These are phyloP conservation scores for Tricholomella constricta DNA, from an alignment of 768 basidiomycete species.

Conservation along the genomic window DNA sequence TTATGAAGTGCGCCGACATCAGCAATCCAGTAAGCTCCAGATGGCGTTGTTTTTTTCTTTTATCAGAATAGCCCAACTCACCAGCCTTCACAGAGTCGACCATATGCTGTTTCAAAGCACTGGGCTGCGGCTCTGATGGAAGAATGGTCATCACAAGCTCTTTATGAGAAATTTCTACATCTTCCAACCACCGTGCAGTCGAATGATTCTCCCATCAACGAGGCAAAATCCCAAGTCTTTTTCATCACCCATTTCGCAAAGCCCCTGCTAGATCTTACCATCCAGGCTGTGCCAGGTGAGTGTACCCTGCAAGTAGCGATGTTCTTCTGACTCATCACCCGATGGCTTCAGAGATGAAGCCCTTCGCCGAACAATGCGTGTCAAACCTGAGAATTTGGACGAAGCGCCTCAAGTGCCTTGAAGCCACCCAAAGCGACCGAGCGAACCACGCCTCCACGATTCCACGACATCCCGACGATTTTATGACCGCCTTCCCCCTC, in stretches of 20 bases:
- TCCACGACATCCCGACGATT: conserved; percentile 54
- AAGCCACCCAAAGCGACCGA: conserved; percentile 28
- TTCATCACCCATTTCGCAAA: conserved; percentile 84
- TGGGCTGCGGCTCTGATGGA: conserved; percentile 89
- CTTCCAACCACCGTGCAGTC: conserved; percentile 63
- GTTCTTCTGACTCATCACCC: not conserved
- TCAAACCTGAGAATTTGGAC: conserved; percentile 75
- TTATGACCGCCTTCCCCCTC: conserved; percentile 37
- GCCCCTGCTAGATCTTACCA: conserved; percentile 79
- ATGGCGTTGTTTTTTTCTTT: conserved; percentile 3
- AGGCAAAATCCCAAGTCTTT: conserved; percentile 83
- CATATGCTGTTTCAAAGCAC: conserved; percentile 86
- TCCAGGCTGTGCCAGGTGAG: conserved; percentile 74
- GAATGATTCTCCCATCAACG: conserved; percentile 50
- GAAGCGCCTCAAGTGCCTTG: conserved; percentile 44
- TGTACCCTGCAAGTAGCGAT: conserved; percentile 7
- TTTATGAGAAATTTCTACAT: conserved; percentile 78
- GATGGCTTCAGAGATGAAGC: conserved; percentile 57
- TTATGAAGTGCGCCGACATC: conserved; percentile 98
- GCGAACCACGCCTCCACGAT: conserved; percentile 56
- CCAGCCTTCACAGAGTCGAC: conserved; percentile 66
- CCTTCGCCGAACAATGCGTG: conserved; percentile 66
- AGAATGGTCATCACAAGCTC: conserved; percentile 91
- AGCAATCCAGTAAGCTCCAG: conserved; percentile 85
- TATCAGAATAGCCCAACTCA: not conserved